Base-by-base conservation (phyloP, 768 basidiomycete species). In the Boletus rex-veris region DNA sequence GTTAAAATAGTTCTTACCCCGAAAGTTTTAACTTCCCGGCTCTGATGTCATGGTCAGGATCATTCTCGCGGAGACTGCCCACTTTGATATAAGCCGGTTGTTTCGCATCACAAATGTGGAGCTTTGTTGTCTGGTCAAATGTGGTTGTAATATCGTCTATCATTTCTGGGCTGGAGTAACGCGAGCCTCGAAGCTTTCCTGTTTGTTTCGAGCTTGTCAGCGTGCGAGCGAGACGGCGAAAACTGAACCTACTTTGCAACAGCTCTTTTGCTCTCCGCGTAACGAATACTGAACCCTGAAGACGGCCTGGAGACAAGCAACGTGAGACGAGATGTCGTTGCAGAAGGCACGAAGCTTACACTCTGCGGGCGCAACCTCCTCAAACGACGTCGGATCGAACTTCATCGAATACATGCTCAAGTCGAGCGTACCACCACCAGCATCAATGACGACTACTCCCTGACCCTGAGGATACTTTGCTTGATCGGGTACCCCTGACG, bases 371-470 rank as follows among this genome's bases (percentile, higher is more conserved):
- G 64, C 60, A 31, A 76, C 59, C 54, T 76, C 73, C 41, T 77
- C 60, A 31, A 75, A 71, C 2, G 58, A 59, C 58, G 68, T 49
- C 61, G 73, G 70, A 11, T 60, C 12, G 7, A 66, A 58, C 37
- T 68, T 71, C 65, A 77, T 71, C n/a, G 57, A 67, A 65, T 65
- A 75, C 47, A 66, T 71, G 52, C 77, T 79, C 19, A 75, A n/a
- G 48, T 75, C 75, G 7, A 73, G 45, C 1, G 71, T 75, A 0
- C 72, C 70, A 6, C 77, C 76, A 15, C 80, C 81, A 9, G 77
- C 77, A 58, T 82, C 79, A 8, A 80, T 72, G 18, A 81, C 64
- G 10, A 80, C 66, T 7, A 80, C 60, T 0, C 72, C 71, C 24
- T 69, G 57, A 0, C 68, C 69, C 1, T 53, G 30, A 50, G 70